These are phyloP conservation scores for Annulohypoxylon moriforme DNA, from an alignment of 495 filamentous ascomycete species.

Conservation along the genomic window DNA sequence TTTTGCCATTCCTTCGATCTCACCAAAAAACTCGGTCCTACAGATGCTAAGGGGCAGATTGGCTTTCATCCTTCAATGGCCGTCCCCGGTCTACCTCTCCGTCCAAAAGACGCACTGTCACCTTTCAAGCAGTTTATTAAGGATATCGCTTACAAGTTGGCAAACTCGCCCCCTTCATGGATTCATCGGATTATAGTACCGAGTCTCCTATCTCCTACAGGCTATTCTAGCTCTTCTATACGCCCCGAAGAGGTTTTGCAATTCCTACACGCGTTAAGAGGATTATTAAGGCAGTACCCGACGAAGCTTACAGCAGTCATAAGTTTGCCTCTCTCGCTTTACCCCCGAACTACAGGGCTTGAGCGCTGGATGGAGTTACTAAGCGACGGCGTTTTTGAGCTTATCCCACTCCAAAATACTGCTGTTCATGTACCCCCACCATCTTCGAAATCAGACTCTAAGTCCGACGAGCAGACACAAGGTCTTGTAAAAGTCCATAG, in stretches of 20 bases:
- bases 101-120: conserved; percentile 49
- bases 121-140: conserved; percentile 74
- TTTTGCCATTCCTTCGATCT: conserved; percentile 95
- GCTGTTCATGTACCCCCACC: conserved; percentile 63
- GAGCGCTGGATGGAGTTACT: conserved; percentile 90
- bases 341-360: conserved; percentile 80
- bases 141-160: conserved; percentile 67
- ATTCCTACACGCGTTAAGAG: conserved; percentile 83
- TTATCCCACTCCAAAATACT: conserved; percentile 83
- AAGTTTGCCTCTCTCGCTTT: conserved; percentile 82
- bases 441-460: conserved; percentile 57
- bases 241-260: conserved; percentile 78
- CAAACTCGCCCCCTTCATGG: conserved; percentile 64
- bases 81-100: conserved; percentile 38
- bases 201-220: conserved; percentile 80
- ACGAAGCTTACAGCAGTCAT: conserved; percentile 76
- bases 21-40: conserved; percentile 78
- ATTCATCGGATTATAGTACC: conserved; percentile 90
- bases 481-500: conserved; percentile 85
- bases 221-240: conserved; percentile 76
- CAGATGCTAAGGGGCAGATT: conserved; percentile 58
- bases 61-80: conserved; percentile 58
- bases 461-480: conserved; percentile 79
- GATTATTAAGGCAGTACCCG: conserved; percentile 75
- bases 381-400: conserved; percentile 86